Conservation (phyloP, 2,329 filamentous ascomycete species). For the Trichothecium roseum region DNA sequence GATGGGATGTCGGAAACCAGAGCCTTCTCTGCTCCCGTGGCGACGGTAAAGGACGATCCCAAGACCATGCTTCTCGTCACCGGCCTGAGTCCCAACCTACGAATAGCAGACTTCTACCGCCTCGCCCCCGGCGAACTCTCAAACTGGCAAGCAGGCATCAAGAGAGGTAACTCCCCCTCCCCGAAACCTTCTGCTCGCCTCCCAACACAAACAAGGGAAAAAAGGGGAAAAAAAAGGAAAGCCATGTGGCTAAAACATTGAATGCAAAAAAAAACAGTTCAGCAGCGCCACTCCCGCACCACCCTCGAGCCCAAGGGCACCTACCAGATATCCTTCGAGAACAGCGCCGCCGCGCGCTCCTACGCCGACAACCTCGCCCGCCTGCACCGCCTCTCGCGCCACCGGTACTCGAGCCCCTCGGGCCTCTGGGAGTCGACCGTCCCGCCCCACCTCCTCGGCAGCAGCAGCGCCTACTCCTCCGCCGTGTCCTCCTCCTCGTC, state of each 20-base stretch:
- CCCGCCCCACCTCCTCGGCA: conserved; percentile 13
- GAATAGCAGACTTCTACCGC: conserved; percentile 61
- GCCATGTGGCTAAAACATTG: no score
- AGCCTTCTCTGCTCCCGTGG: not conserved
- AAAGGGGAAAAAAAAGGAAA: no score
- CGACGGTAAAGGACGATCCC: not conserved
- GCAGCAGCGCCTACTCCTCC: conserved; percentile 2
- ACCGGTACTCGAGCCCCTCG: conserved; percentile 16
- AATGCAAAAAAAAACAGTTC: no score
- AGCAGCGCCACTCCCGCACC: conserved; percentile 52
- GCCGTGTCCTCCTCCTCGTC: no score
- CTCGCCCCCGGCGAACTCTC: conserved; percentile 56
- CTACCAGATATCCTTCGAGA: conserved; percentile 62
- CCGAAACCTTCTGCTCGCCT: no score
- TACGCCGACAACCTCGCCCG: conserved; percentile 38
- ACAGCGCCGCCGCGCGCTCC: conserved; percentile 42
- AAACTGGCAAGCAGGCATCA: conserved; percentile 55
- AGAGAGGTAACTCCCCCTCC: conserved; percentile 31
- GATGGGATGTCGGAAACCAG: no score
- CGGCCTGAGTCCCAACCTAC: conserved; percentile 47
- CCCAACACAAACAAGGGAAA: no score
- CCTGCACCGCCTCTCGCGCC: conserved; percentile 19
- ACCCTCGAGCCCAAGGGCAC: conserved; percentile 53
- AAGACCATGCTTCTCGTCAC: conserved; percentile 42
- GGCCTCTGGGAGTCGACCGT: conserved; percentile 19